These are phyloP conservation scores for Euclidium syriacum DNA, from an alignment of 345 rosid genomes.

Conservation along the genomic window DNA sequence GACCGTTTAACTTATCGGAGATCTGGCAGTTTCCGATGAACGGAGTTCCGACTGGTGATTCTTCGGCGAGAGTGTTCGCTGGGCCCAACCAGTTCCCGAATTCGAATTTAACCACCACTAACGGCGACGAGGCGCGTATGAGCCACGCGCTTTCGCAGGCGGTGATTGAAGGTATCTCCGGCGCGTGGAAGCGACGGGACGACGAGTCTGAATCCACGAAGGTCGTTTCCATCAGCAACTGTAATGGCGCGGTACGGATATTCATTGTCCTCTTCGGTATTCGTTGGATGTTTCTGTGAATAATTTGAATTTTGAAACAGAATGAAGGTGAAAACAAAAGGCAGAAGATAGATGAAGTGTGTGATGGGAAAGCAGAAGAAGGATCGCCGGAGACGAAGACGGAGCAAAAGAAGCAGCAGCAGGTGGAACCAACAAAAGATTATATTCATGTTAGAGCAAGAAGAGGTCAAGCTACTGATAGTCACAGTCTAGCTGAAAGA, in stretches of 20 bases:
- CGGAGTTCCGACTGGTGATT: slow-evolving; percentile 29
- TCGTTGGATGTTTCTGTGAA: slow-evolving; percentile 1
- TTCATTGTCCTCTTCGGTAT: neutral
- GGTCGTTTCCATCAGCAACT: slow-evolving; percentile 44
- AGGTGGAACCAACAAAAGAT: slow-evolving; percentile 60
- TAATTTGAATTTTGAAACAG: slow-evolving; percentile 28
- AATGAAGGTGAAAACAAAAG: slow-evolving; percentile 43
- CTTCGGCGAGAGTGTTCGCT: slow-evolving; percentile 29
- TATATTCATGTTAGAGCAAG: slow-evolving; percentile 94
- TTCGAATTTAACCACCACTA: slow-evolving; percentile 20
- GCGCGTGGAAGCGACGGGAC: slow-evolving; percentile 47
- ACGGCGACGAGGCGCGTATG: slow-evolving; percentile 26
- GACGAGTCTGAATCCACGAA: slow-evolving; percentile 41
- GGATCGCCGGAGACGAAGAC: slow-evolving; percentile 47
- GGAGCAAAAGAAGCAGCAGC: slow-evolving; percentile 47
- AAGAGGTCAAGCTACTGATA: slow-evolving; percentile 95
- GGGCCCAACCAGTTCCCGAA: slow-evolving; percentile 34
- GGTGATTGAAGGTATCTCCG: slow-evolving; percentile 20
- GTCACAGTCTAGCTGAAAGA: slow-evolving; percentile 95
- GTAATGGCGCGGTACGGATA: slow-evolving; percentile 37
- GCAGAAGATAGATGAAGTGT: slow-evolving; percentile 43
- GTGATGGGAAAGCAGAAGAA: slow-evolving; percentile 38
- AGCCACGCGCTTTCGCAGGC: slow-evolving; percentile 32
- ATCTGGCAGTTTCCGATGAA: slow-evolving; percentile 73
- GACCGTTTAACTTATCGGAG: slow-evolving; percentile 51